Evolutionary conservation across 345 rosid species (phyloP), one percentile per base, ranked within the genome.

Genomic region (Kernera saxatilis): DNA sequence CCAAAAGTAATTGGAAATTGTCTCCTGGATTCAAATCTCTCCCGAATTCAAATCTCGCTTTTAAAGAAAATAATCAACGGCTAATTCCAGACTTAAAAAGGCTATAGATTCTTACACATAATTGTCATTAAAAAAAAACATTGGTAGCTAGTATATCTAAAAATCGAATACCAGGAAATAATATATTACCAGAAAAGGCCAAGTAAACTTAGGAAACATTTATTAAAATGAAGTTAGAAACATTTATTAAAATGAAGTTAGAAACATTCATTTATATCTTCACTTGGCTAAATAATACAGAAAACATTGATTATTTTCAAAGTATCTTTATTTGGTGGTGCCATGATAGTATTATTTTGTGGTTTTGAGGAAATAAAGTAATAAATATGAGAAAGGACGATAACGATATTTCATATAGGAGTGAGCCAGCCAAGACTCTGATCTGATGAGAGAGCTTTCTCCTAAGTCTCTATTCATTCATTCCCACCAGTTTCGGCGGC

Each of bases 321-420:
- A 74, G 69, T 60, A 67, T 74, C 69, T 51, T 67, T 67, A 27
- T 74, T 59, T 68, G 78, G 78, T 67, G 69, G 73, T 64, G 73
- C 69, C 63, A 74, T 35, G 58, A 65, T 73, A 46, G 77, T 61
- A 64, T 27, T 64, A 57, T 14, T 57, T 27, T 73, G 67, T 73
- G 29, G 67, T 57, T 73, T 73, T 65, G 66, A 73, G 77, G 66
- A 56, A 65, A 73, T 46, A 64, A 56, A 73, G 70, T 53, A 63
- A 35, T 73, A 56, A 55, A 64, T 65, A 49, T 7, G 73, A 67
- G 55, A 67, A 73, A 66, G 72, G 70, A 64, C 77, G 77, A 45
- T 19, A 72, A 72, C 41, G 77, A 72, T 72, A 64, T 55, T 55
- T 43, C 76, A 62, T 62, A 30, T 11, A 29, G 63, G 56, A 72